phyloP scores from a whole-genome alignment of 2,329 filamentous ascomycete species.

The Leptographium procerum region DNA sequence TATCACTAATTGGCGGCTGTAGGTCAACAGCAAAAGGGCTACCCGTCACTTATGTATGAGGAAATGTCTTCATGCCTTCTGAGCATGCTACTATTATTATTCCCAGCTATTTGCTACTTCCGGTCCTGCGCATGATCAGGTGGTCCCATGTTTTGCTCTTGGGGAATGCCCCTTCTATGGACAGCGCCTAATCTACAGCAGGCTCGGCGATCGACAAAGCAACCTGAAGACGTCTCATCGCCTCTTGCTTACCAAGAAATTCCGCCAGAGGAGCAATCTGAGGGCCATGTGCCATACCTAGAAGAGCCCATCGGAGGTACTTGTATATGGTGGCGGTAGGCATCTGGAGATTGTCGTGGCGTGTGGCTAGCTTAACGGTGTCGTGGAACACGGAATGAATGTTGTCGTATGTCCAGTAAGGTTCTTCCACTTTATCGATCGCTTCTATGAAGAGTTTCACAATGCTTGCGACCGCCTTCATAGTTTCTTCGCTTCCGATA shows the following conservation, averaged over 20 bases:
- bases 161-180: neutral
- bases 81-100: neutral
- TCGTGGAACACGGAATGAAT: conserved; percentile 4
- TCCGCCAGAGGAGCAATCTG: conserved; percentile 16
- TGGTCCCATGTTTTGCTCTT: neutral
- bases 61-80: neutral
- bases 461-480: neutral
- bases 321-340: conserved; percentile 13
- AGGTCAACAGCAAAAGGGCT: too few species aligned
- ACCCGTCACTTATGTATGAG: neutral
- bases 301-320: conserved; percentile 20
- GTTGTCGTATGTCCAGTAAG: conserved; percentile 7
- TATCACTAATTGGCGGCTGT: too few species aligned
- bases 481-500: neutral
- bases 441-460: conserved; percentile 5
- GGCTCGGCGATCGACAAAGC: conserved; percentile 3
- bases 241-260: conserved; percentile 20
- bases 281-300: conserved; percentile 15
- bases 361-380: conserved; percentile 1
- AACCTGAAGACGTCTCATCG: conserved; percentile 14
- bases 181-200: neutral
- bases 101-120: neutral
- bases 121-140: neutral
- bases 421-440: conserved; percentile 5
- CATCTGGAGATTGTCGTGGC: neutral